Evolutionary conservation across 1,284 basidiomycete species (phyloP).

Genomic region (Rhodofomes roseus): DNA sequence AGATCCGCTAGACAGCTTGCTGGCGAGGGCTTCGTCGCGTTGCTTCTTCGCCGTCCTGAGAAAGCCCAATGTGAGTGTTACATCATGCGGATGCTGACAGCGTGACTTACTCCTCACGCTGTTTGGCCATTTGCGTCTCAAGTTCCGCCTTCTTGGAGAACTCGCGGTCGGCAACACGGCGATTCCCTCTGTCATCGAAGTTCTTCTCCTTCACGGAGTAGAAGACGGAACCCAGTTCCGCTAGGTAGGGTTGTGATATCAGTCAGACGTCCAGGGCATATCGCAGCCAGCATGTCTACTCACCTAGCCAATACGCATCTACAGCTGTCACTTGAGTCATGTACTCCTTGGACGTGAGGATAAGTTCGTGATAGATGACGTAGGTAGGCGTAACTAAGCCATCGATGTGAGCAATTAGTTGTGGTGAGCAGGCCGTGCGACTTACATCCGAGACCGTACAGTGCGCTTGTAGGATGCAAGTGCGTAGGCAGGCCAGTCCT

Average conservation of each 20-base stretch:
- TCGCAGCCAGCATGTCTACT: slow-evolving; percentile 9
- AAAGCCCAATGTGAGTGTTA: background rate
- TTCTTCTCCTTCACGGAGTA: slow-evolving; percentile 95
- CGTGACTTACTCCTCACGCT: slow-evolving; percentile 76
- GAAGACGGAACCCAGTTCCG: slow-evolving; percentile 91
- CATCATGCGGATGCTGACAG: background rate
- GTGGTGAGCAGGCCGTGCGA: slow-evolving; percentile 14
- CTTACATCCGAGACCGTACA: slow-evolving; percentile 95
- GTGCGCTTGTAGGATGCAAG: slow-evolving; percentile 92
- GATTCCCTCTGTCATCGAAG: slow-evolving; percentile 80
- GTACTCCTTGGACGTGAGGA: slow-evolving; percentile 92
- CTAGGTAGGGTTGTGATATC: slow-evolving; percentile 35
- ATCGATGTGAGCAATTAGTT: slow-evolving; percentile 6
- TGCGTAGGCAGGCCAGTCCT: slow-evolving; percentile 92
- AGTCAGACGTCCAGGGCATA: background rate
- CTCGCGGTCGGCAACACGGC: slow-evolving; percentile 77
- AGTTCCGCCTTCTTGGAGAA: slow-evolving; percentile 88
- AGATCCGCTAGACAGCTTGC: slow-evolving; percentile 55
- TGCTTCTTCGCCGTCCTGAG: slow-evolving; percentile 59
- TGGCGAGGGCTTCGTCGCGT: slow-evolving; percentile 60
- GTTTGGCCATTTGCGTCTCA: slow-evolving; percentile 84
- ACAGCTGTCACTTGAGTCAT: slow-evolving; percentile 97
- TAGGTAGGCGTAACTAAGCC: slow-evolving; percentile 97
- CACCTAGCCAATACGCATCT: slow-evolving; percentile 93
- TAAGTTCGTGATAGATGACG: slow-evolving; percentile 95